Evolutionary conservation across 768 basidiomycete species (phyloP).

Genomic region (Favolaschia claudopus): DNA sequence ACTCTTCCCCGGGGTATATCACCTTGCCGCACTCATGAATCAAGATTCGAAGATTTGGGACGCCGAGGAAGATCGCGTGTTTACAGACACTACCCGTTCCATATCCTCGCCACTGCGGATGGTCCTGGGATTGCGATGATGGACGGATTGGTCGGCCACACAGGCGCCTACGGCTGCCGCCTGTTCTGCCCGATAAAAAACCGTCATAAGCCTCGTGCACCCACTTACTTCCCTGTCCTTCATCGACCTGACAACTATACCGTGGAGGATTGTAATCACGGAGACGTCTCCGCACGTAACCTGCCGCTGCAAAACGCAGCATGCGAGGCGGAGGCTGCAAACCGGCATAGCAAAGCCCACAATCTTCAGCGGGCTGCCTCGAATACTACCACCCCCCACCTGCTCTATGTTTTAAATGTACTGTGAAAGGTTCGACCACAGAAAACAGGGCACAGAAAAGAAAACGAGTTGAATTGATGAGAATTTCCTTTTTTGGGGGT

Average conservation of each 20-base stretch:
- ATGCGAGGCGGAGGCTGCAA: conserved; percentile 20
- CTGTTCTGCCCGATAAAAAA: conserved; percentile 40
- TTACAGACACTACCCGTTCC: conserved; percentile 27
- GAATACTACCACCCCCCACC: conserved; percentile 31
- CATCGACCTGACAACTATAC: conserved; percentile 34
- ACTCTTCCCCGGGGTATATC: conserved; percentile 42
- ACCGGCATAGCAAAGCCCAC: conserved; percentile 47
- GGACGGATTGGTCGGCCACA: conserved; percentile 45
- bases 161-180: conserved; percentile 43
- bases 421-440: too few relatives aligned
- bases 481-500: too few relatives aligned
- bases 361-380: conserved; percentile 39
- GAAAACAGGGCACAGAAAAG: too few relatives aligned
- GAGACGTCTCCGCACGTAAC: conserved; percentile 29
- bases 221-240: conserved; percentile 45
- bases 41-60: conserved; percentile 44
- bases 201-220: conserved; percentile 34
- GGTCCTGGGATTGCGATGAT: conserved; percentile 40
- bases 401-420: too few relatives aligned
- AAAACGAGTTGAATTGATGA: too few relatives aligned
- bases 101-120: conserved; percentile 41
- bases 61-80: conserved; percentile 19
- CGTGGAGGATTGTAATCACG: conserved; percentile 29
- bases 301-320: conserved; percentile 23
- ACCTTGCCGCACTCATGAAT: conserved; percentile 38